A percentile compares a stretch with the other conserved stretches of the same genome.
These are phyloP conservation scores for Acephala macrosclerotiorum DNA, from an alignment of 2,329 filamentous ascomycete genomes.

Conservation along the genomic window DNA sequence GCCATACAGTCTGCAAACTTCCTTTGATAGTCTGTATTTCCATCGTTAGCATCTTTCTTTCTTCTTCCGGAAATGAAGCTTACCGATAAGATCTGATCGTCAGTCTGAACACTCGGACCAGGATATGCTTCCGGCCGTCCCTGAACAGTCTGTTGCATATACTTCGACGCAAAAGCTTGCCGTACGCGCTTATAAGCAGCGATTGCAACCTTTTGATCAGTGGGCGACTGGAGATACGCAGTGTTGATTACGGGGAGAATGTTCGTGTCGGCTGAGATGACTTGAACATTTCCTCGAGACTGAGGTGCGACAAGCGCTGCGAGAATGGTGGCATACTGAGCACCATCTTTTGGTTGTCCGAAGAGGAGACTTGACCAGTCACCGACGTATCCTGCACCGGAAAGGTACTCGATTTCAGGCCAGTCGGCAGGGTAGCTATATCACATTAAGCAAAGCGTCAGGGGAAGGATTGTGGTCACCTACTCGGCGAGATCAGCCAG, in stretches of 20 bases:
- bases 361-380: constrained; percentile 17
- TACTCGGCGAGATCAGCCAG: constrained; percentile 14
- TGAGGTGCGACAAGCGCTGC: constrained; percentile 49
- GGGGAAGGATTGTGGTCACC: too few species aligned
- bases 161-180: constrained; percentile 33
- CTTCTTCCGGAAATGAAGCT: background rate
- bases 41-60: background rate
- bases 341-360: constrained; percentile 21
- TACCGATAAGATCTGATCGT: constrained; percentile 33
- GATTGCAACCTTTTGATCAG: constrained; percentile 54
- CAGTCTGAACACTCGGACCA: constrained; percentile 27
- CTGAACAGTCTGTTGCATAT: constrained; percentile 21
- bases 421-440: constrained; percentile 29
- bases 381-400: constrained; percentile 21
- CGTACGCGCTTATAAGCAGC: constrained; percentile 52
- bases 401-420: constrained; percentile 33
- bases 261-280: constrained; percentile 46
- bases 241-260: constrained; percentile 51
- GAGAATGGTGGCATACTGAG: constrained; percentile 20
- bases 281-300: constrained; percentile 53
- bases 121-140: constrained; percentile 31
- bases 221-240: constrained; percentile 52
- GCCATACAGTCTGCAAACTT: constrained; percentile 51
- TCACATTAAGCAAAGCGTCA: background rate
- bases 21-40: constrained; percentile 28